Evolutionary conservation across 2,329 filamentous ascomycete species (phyloP).

Genomic region (Trichoderma asperellum): DNA sequence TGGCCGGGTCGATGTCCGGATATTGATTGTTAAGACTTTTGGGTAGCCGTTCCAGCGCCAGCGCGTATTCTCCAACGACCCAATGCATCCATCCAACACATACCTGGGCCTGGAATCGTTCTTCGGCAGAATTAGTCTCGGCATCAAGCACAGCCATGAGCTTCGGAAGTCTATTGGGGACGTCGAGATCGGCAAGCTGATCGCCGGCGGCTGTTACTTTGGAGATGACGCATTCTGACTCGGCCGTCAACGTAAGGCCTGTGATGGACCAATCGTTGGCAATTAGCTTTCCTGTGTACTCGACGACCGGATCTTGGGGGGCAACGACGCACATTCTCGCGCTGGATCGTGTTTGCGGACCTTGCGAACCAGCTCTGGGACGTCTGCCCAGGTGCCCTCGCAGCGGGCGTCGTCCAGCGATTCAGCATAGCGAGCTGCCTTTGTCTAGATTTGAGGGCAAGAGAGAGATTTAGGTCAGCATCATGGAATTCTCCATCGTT

Average conservation of each 20-base stretch:
- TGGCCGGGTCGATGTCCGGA: conserved; percentile 55
- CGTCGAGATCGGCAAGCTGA: conserved; percentile 52
- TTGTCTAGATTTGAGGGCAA: conserved; percentile 53
- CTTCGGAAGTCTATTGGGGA: conserved; percentile 51
- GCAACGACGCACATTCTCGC: conserved; percentile 69
- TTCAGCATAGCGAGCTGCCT: conserved; percentile 80
- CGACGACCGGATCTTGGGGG: conserved; percentile 28
- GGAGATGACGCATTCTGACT: conserved; percentile 68
- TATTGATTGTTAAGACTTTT: conserved; percentile 62
- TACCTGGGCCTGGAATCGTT: conserved; percentile 77
- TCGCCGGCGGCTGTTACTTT: conserved; percentile 51
- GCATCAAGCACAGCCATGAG: conserved; percentile 62
- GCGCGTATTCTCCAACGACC: conserved; percentile 69
- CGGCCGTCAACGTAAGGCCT: conserved; percentile 73
- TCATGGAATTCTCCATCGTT: not conserved
- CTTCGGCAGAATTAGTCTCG: conserved; percentile 58
- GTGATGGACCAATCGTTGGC: conserved; percentile 7
- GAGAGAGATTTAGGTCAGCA: conserved; percentile 31
- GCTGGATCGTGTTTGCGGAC: conserved; percentile 90
- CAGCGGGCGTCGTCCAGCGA: conserved; percentile 86
- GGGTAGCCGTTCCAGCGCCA: conserved; percentile 66
- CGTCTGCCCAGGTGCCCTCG: conserved; percentile 81
- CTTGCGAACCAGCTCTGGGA: conserved; percentile 90
- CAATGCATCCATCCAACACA: conserved; percentile 87
- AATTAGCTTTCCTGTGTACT: conserved; percentile 22